Base-by-base conservation (phyloP, 2,329 filamentous ascomycete genomes). In the Nannizzia gypsea region DNA sequence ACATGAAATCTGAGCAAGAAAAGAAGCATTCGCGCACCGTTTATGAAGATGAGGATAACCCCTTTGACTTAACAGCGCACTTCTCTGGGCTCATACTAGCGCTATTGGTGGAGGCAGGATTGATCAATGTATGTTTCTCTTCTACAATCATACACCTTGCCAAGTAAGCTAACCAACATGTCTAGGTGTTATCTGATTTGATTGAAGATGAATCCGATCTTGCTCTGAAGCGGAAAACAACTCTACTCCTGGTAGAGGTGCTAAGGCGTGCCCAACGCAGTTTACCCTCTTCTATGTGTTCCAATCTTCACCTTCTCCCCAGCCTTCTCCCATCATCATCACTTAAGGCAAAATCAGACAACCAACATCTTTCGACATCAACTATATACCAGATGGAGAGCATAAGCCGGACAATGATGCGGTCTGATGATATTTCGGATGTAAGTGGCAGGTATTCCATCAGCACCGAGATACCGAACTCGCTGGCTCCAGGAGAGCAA, bases 341-440 rank as follows among this genome's bases (percentile, higher is more conserved):
- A 17, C 9, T 54, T 1, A 81, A 84, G 36, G 89, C 91, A 66
- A 78, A 83, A 22, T 79, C 84, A 20, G 83, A 91, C 31, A 81
- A 84, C 24, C 85, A 89, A 59, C 91, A 91, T 66, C 80, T 88
- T 60, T 90, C 92, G 5, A 91, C 90, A 6, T 86, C 90, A 6
- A 95, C 95, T 17, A 89, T 99, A 11, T 99, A 97, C 68, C 93
- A 97, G 70, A 95, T 99, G 59, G 96, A 96, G 75, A 96, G 92
- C 70, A 90, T 99, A 65, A 99, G 92, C 71, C 84, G 90, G 63
- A 97, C 91, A 0, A 76, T 99, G 13, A 95, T 95, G 69, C 83
- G 90, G 60, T 95, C 89, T 55, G 82, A 83, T 4, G 75, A 77
- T n/a, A 67, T 74, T 40, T 66, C 72, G 31, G 69, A 56, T 24